phyloP scores from a whole-genome alignment of 192 early-diverging fungal species.

The Backusella liffmaniae region DNA sequence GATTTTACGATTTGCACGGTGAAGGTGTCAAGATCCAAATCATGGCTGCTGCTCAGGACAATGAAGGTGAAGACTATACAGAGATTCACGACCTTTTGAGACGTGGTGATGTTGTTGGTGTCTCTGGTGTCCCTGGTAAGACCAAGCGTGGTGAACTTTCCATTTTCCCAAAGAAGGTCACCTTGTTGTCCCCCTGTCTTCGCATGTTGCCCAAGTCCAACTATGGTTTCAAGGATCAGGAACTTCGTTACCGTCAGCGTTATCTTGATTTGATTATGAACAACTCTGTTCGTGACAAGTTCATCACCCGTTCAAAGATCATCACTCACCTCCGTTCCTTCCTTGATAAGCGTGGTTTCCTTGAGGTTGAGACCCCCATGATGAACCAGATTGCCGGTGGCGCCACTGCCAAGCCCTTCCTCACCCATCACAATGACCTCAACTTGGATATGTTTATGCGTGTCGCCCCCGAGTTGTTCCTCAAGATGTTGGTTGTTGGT shows the following conservation, averaged over 20 bases:
- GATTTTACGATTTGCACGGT: constrained; percentile 94
- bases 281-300: constrained; percentile 91
- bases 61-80: constrained; percentile 65
- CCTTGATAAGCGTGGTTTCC: constrained; percentile 92
- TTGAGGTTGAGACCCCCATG: constrained; percentile 99
- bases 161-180: constrained; percentile 88
- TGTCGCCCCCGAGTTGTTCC: constrained; percentile 95
- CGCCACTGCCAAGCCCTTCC: constrained; percentile 98
- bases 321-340: constrained; percentile 95
- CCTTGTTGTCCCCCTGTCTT: constrained; percentile 89
- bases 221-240: constrained; percentile 97
- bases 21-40: constrained; percentile 96
- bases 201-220: constrained; percentile 94
- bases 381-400: constrained; percentile 99
- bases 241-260: constrained; percentile 94
- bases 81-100: constrained; percentile 80
- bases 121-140: constrained; percentile 86
- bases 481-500: constrained; percentile 98
- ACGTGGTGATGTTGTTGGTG: constrained; percentile 97
- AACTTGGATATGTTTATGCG: constrained; percentile 99
- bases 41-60: constrained; percentile 77
- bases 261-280: constrained; percentile 99
- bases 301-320: constrained; percentile 88
- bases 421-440: constrained; percentile 99
- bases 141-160: constrained; percentile 94